Evolutionary conservation across 441 rosid genomes (phyloP), one percentile per base, ranked within the genome.

Genomic region (Lepidium campestre): DNA sequence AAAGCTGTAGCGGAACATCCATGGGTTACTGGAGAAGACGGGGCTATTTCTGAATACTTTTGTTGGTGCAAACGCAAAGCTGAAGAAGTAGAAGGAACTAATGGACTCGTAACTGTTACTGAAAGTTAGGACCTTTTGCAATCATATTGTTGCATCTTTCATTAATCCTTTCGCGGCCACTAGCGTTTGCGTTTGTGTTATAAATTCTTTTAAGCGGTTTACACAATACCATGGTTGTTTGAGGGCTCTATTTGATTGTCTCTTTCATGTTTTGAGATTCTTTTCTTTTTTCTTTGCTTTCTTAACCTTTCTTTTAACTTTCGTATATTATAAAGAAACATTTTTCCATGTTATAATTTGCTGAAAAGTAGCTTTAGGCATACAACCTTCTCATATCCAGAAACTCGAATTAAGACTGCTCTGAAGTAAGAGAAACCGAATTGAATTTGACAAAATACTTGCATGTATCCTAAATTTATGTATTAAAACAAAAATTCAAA

Each of bases 41-140:
- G 96, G 0, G 81, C 78, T 0, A 69, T 84, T 36, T 82, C 87
- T 10, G 81, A 65, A 46, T 83, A 85, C 64, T 60, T 74, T 20
- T 90, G 97, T 62, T 86, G 97, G 93, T 92, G 98, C 80, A 83
- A 81, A 74, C 96, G 90, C 17, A 81, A 68, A 72, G 58, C 48
- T 37, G 18, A 40, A 39, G 46, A 60, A 48, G 75, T 10, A 7
- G 40, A 29, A 67, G 70, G 57, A 61, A 35, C 25, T 52, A 58
- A 72, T 41, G 81, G 73, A 11, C 78, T 64, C 3, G 18, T 23
- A 49, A 65, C 23, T 7, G 36, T 62, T 32, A 20, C 44, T 62
- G 44, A 50, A 64, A 29, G 22, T 40, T 50, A 17, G 20, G 19
- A 64, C 39, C 20, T 5, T 56, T 62, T 47, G 40, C 52, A 31